These are phyloP conservation scores for grape (Vitis vinifera) DNA, from an alignment of 164 flowering plant species.

Conservation along the genomic window ASM3070453v1 NC_081821.1:7831001-7831500, in stretches of 20 bases:
- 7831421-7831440: too few species aligned
- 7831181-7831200: neutral
- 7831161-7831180: neutral
- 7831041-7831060: neutral
- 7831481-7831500: too few species aligned
- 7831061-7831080: neutral
- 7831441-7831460: too few species aligned
- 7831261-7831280: neutral
- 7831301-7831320: too few species aligned
- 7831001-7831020: neutral
- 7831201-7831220: neutral
- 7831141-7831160: neutral
- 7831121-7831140: neutral
- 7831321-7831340: too few species aligned
- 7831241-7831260: neutral
- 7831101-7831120: too few species aligned
- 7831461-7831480: too few species aligned
- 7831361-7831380: too few species aligned
- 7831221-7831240: neutral
- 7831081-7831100: too few species aligned
- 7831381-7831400: too few species aligned
- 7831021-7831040: neutral
- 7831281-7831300: neutral
- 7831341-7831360: too few species aligned
- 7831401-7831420: too few species aligned